Conservation (phyloP, 129 eudicot genomes). For the Glebionis coronaria region DNA sequence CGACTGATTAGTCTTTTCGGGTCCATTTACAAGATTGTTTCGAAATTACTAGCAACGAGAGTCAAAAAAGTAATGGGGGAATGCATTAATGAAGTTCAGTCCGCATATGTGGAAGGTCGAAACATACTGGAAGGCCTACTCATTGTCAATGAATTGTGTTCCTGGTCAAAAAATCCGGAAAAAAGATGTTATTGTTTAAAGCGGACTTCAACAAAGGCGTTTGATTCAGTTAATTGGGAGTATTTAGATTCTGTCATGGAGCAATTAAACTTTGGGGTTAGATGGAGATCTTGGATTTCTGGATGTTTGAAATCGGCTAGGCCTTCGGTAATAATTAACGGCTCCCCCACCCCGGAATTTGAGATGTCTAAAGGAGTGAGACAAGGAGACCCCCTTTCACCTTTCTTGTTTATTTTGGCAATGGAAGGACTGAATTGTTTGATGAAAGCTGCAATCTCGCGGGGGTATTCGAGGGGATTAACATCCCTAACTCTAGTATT, state of each 20-base stretch:
- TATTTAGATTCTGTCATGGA: not conserved
- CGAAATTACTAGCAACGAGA: not conserved
- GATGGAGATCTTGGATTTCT: not conserved
- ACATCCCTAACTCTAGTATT: not conserved
- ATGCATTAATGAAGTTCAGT: not conserved
- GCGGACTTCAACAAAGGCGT: too few species aligned
- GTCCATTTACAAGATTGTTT: not conserved
- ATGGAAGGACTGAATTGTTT: not conserved
- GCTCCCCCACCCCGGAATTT: not conserved
- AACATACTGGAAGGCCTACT: not conserved
- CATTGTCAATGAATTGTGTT: not conserved
- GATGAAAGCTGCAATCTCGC: not conserved
- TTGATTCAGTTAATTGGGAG: too few species aligned
- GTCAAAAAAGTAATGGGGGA: not conserved
- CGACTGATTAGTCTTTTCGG: not conserved
- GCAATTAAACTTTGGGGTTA: not conserved
- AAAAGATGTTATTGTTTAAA: not conserved
- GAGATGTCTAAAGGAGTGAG: not conserved
- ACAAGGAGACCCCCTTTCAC: not conserved
- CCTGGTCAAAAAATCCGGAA: not conserved
- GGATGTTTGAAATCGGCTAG: not conserved
- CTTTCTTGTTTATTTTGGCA: not conserved
- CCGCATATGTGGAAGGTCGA: not conserved
- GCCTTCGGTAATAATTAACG: not conserved
- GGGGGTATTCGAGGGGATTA: not conserved